phyloP scores from a whole-genome alignment of 2,329 filamentous ascomycete genomes.

The Clarireedia homoeocarpa region DNA sequence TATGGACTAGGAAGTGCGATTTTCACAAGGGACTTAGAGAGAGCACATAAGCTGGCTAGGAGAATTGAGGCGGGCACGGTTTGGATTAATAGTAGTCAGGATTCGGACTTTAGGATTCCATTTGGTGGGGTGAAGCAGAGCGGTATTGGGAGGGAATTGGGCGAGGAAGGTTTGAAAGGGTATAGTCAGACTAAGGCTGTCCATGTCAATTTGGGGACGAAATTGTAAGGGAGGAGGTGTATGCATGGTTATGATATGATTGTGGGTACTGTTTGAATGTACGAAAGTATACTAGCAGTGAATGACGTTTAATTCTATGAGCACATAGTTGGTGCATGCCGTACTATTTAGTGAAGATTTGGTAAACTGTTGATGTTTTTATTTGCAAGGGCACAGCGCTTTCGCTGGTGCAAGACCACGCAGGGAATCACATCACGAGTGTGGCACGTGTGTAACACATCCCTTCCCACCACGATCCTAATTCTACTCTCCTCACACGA shows the following conservation, averaged over 20 bases:
- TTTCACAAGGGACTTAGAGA: slow-evolving; percentile 46
- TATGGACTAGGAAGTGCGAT: slow-evolving; percentile 49
- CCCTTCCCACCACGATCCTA: too few species aligned
- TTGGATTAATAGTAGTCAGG: slow-evolving; percentile 37
- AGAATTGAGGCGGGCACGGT: slow-evolving; percentile 49
- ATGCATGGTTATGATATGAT: neutral
- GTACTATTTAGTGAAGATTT: too few species aligned
- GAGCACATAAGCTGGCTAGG: slow-evolving; percentile 36
- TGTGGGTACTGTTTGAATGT: neutral
- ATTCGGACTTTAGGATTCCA: slow-evolving; percentile 37
- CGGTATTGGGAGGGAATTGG: slow-evolving; percentile 46
- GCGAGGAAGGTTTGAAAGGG: slow-evolving; percentile 37
- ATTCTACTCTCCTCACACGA: too few species aligned
- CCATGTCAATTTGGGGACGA: slow-evolving; percentile 31
- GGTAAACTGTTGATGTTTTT: too few species aligned
- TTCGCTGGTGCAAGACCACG: too few species aligned
- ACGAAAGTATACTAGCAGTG: neutral
- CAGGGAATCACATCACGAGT: too few species aligned
- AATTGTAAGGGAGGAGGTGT: slow-evolving; percentile 14
- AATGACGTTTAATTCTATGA: neutral
- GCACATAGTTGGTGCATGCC: too few species aligned
- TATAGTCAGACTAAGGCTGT: slow-evolving; percentile 35
- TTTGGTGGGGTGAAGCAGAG: slow-evolving; percentile 54
- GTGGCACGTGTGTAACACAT: too few species aligned
- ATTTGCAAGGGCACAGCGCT: too few species aligned